Evolutionary conservation across 805 yeast genomes (phyloP).

Genomic region (Saccharomycopsis sp.): DNA sequence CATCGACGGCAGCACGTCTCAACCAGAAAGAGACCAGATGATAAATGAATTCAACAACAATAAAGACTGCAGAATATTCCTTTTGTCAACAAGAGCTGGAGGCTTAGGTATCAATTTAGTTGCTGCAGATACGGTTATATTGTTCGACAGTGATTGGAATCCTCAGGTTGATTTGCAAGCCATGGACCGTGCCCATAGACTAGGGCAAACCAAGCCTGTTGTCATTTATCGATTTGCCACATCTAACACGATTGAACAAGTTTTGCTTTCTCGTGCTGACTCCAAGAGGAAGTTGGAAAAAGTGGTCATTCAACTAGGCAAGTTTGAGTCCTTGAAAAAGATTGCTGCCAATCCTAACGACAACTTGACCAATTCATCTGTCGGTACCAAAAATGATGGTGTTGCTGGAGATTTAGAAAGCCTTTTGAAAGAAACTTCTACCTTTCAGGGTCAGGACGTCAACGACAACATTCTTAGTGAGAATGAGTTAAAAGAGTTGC

Average conservation of each 20-base stretch:
- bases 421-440: conserved; percentile 33
- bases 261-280: conserved; percentile 68
- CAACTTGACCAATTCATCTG: conserved; percentile 22
- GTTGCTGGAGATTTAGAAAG: conserved; percentile 34
- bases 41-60: conserved; percentile 44
- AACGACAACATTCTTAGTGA: conserved; percentile 26
- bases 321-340: conserved; percentile 37
- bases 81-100: conserved; percentile 88
- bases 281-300: conserved; percentile 72
- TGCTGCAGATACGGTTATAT: conserved; percentile 80
- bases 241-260: conserved; percentile 74
- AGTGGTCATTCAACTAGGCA: conserved; percentile 61
- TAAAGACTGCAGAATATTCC: conserved; percentile 40
- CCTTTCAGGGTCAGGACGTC: conserved; percentile 27
- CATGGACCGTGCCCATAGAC: conserved; percentile 89
- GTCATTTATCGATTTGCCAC: conserved; percentile 70
- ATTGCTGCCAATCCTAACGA: conserved; percentile 27
- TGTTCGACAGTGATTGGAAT: conserved; percentile 94
- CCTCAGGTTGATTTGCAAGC: conserved; percentile 97
- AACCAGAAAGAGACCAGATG: conserved; percentile 53
- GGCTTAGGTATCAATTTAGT: conserved; percentile 85
- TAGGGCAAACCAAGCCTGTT: conserved; percentile 84
- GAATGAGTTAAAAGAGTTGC: conserved; percentile 40
- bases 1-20: conserved; percentile 69
- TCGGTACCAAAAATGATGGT: conserved; percentile 25